Evolutionary conservation across 2,329 filamentous ascomycete species (phyloP), one percentile per base, ranked within the genome.

Genomic region (Fusarium praegraminearum): DNA sequence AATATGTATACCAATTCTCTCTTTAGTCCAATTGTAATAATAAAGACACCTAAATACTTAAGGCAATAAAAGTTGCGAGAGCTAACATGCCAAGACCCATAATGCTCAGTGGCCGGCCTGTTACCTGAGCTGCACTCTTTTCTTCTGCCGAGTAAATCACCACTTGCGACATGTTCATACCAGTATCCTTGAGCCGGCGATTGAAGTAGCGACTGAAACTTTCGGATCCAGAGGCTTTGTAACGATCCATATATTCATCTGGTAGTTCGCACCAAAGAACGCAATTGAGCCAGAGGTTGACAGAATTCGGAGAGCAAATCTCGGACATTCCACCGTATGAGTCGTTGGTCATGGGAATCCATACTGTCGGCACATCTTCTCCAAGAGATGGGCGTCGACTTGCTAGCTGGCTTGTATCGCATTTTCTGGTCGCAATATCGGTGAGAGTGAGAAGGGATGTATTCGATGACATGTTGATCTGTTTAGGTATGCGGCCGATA

Each of bases 11-110:
- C 28, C 28, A 30, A 30, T 30, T 30, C 28, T 30, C 1, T 30
- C 11, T 30, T 30, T 0, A 30, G 10, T 12, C 11, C 3, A 30
- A 28, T 0, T 11, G 4, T 26, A 26, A 26, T 32, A 13, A 32
- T 32, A 18, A 18, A 18, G 9, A 3, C 10, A 13, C 1, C n/a
- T 40, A 46, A 3, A 46, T 16, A 6, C 26, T 24, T 0, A 35
- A 1, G 6, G 16, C 15, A 7, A 35, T 4, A 49, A 9, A 35
- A 2, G 1, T 0, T 1, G 15, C 30, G 0, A 49, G 24, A 24
- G 4, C 46, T 10, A 33, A 13, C 7, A 20, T 35, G 15, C 46
- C 30, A 2, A 49, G 8, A 2, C n/a, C 30, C 11, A 12, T 3
- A 13, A 35, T 35, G 2, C 46, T 10, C 5, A 11, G 7, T 1